Base-by-base conservation (phyloP, 2,329 filamentous ascomycete genomes). In the Bipolaris zeicola region DNA sequence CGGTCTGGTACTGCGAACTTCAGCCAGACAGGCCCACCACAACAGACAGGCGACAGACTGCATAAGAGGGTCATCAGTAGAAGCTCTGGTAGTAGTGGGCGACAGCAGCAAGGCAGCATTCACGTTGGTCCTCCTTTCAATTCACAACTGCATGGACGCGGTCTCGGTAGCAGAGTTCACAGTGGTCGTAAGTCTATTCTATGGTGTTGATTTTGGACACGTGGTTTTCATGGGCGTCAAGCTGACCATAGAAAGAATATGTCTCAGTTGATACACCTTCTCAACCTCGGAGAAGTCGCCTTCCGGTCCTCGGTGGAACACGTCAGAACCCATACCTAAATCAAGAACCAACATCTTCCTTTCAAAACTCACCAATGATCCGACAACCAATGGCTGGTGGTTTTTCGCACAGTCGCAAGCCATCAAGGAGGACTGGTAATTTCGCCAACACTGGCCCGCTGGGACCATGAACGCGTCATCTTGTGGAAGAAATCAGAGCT, bases 371-470 rank as follows among this genome's bases (percentile, higher is more conserved):
- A 10, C 73, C 76, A 0, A 65, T 72, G 16, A 63, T 62, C 34
- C 67, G 76, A 43, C 74, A 74, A 37, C 65, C 73, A 11, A 53
- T 78, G 4, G 61, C 64, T n/a, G 62, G 44, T 14, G 63, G 66
- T 45, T 73, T 74, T 53, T 63, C 68, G 20, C 65, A 74, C 28
- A 67, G 66, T 13, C 53, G 69, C 6, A 76, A 75, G 50, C 48
- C 67, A 18, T 71, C 73, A 4, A 74, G 72, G 53, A 72, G 60
- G 37, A 24, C 36, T 45, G 61, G 58, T 5, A 57, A 48, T 8
- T 28, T 33, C n/a, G 38, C 14, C 1, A 63, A 63, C 13, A 49
- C 31, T 43, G 58, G 61, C 18, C 60, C 50, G 20, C 34, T 69
- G 26, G 56, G 58, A 20, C 41, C 57, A 50, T 68, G 28, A 44